These are phyloP conservation scores for Lanzia echinophila DNA, from an alignment of 2,329 filamentous ascomycete species.

Conservation along the genomic window DNA sequence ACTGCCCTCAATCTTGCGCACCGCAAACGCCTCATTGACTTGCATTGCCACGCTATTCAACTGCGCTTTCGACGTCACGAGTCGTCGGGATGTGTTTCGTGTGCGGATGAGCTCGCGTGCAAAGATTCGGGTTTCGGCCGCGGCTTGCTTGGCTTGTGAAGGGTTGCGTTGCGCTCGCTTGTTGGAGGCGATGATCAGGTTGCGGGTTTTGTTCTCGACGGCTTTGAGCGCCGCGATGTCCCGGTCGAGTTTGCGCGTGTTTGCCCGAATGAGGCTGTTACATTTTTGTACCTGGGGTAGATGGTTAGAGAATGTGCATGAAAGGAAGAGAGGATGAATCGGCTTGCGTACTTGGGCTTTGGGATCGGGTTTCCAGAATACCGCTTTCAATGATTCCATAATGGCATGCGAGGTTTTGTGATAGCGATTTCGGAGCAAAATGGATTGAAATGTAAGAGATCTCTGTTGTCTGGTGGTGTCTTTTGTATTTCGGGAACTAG, in stretches of 20 bases:
- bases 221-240: conserved; percentile 75
- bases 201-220: conserved; percentile 78
- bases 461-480: neutral
- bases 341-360: conserved; percentile 66
- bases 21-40: conserved; percentile 91
- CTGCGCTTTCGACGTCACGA: conserved; percentile 85
- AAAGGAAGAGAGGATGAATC: neutral
- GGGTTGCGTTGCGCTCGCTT: conserved; percentile 76
- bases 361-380: conserved; percentile 89
- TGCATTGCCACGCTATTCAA: conserved; percentile 93
- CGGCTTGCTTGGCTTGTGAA: conserved; percentile 69
- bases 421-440: neutral
- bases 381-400: conserved; percentile 82
- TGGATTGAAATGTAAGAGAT: neutral
- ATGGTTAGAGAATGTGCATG: neutral
- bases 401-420: neutral
- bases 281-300: conserved; percentile 81
- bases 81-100: conserved; percentile 65
- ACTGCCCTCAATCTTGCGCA: conserved; percentile 91
- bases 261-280: conserved; percentile 79
- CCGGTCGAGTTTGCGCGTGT: conserved; percentile 90
- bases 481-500: no score
- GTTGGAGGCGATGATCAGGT: conserved; percentile 75
- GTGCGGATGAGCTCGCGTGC: conserved; percentile 80
- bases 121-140: conserved; percentile 77